phyloP scores from a whole-genome alignment of 257 asterid genomes.

The Coffea canephora region DNA sequence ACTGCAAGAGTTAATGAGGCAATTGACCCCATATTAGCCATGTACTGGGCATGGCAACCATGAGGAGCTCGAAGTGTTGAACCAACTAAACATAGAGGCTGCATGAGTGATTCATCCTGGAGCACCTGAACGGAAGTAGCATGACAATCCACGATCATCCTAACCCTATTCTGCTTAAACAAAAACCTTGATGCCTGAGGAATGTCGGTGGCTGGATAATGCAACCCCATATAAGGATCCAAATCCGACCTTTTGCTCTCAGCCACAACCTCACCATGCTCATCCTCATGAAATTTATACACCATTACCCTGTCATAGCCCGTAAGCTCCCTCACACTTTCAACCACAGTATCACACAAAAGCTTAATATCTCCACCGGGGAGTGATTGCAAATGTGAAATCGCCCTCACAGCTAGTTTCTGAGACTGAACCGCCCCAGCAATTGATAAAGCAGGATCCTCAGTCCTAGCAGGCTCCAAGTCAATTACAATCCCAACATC shows the following conservation, averaged over 20 bases:
- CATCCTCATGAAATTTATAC: slow-evolving; percentile 83
- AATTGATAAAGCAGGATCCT: slow-evolving; percentile 73
- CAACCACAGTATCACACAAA: slow-evolving; percentile 70
- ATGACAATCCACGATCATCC: slow-evolving; percentile 62
- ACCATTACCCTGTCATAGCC: slow-evolving; percentile 88
- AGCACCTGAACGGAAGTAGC: slow-evolving; percentile 44
- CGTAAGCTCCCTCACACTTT: slow-evolving; percentile 65
- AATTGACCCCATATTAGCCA: slow-evolving; percentile 67
- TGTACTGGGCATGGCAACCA: slow-evolving; percentile 64
- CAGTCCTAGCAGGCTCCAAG: slow-evolving; percentile 77
- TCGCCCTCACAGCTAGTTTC: slow-evolving; percentile 77
- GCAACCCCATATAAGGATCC: slow-evolving; percentile 60
- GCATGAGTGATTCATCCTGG: slow-evolving; percentile 58
- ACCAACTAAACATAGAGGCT: slow-evolving; percentile 63
- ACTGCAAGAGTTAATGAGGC: slow-evolving; percentile 58
- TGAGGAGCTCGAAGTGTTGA: slow-evolving; percentile 65
- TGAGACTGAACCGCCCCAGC: slow-evolving; percentile 91
- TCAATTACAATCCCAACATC: slow-evolving; percentile 85
- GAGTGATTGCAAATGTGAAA: slow-evolving; percentile 75
- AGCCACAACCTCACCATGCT: slow-evolving; percentile 67
- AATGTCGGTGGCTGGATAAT: slow-evolving; percentile 62
- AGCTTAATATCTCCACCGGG: slow-evolving; percentile 80
- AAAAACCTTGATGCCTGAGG: slow-evolving; percentile 68
- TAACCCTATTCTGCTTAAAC: slow-evolving; percentile 61
- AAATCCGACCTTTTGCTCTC: slow-evolving; percentile 59